Conservation (phyloP, 495 filamentous ascomycete genomes). For the Neurospora sp. region DNA sequence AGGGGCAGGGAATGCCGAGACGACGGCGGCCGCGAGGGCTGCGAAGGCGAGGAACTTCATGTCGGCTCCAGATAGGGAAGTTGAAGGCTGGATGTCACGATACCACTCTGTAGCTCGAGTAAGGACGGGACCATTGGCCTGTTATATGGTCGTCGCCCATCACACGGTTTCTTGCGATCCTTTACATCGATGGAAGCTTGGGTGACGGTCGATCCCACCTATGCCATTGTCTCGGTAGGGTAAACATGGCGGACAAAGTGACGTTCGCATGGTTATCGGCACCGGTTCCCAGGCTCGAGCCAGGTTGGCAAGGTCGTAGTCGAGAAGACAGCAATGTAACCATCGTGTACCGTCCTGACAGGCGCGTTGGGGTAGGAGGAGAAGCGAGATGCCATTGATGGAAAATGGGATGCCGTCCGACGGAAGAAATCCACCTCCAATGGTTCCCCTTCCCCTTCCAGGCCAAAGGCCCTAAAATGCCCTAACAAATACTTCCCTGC, state of each 20-base stretch:
- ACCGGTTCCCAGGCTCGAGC: background rate
- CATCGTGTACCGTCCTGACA: background rate
- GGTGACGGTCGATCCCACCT: background rate
- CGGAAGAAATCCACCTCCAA: slow-evolving; percentile 6
- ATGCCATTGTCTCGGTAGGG: background rate
- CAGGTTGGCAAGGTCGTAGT: background rate
- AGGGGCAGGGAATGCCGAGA: slow-evolving; percentile 3
- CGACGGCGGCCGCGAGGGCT: slow-evolving; percentile 6
- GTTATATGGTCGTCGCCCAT: background rate
- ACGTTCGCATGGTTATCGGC: background rate
- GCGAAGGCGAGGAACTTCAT: slow-evolving; percentile 11
- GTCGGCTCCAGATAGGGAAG: background rate
- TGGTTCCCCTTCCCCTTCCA: background rate
- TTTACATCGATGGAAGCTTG: background rate
- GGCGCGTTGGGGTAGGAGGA: background rate
- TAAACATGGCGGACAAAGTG: background rate
- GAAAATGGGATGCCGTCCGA: slow-evolving; percentile 7
- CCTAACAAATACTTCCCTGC: background rate
- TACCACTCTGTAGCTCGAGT: background rate
- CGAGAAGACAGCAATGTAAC: background rate
- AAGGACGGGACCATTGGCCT: background rate
- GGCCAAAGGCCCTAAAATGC: background rate
- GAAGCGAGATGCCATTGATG: slow-evolving; percentile 3
- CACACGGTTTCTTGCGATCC: background rate
- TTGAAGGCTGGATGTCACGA: background rate